Conservation (phyloP, 75 land plant genomes). For the Isoetes taiwanensis region DNA sequence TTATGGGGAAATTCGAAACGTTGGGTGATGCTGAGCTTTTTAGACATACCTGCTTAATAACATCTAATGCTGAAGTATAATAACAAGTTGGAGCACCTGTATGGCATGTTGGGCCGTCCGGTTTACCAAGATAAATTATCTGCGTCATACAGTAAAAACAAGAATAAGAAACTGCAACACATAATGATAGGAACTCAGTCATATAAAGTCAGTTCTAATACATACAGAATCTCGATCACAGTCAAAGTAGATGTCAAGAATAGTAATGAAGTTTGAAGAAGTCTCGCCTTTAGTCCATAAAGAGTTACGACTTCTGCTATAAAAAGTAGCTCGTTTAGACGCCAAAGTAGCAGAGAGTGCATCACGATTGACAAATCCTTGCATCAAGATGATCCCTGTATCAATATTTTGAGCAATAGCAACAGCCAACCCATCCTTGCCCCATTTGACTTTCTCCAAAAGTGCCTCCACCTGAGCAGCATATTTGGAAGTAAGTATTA, state of each 20-base stretch:
- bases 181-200: background rate
- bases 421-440: slow-evolving; percentile 73
- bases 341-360: slow-evolving; percentile 59
- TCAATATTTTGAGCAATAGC: slow-evolving; percentile 94
- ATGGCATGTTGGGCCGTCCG: slow-evolving; percentile 93
- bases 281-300: slow-evolving; percentile 98
- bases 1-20: background rate
- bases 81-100: slow-evolving; percentile 86
- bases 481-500: too few species aligned
- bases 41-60: background rate
- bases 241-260: slow-evolving; percentile 71
- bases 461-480: slow-evolving; percentile 61
- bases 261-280: slow-evolving; percentile 79
- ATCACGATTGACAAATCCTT: slow-evolving; percentile 89
- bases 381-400: slow-evolving; percentile 89
- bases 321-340: slow-evolving; percentile 74
- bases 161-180: background rate
- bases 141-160: slow-evolving; percentile 15
- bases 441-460: slow-evolving; percentile 78
- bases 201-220: background rate
- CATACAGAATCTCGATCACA: slow-evolving; percentile 96
- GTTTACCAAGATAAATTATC: slow-evolving; percentile 88
- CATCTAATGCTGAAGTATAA: slow-evolving; percentile 41
- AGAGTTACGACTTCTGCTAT: slow-evolving; percentile 61
- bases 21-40: background rate